Evolutionary conservation across 2,329 filamentous ascomycete species (phyloP).

Genomic region (Thelonectria blattea): DNA sequence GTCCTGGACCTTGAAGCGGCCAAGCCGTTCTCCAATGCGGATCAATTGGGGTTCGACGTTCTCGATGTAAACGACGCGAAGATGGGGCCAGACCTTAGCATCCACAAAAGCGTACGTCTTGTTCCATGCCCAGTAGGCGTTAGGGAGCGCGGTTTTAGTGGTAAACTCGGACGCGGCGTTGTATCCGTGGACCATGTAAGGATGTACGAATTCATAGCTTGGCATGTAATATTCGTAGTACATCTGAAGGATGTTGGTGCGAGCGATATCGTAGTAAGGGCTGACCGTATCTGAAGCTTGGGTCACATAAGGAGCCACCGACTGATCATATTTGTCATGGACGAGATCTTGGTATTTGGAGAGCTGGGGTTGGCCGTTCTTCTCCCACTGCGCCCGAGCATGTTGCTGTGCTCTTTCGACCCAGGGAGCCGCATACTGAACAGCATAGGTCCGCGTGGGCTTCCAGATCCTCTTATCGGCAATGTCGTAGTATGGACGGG

Average conservation of each 20-base stretch:
- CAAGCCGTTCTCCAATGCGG: conserved; percentile 88
- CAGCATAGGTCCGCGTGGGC: conserved; percentile 70
- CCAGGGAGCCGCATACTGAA: conserved; percentile 77
- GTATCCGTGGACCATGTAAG: conserved; percentile 76
- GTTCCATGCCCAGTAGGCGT: conserved; percentile 72
- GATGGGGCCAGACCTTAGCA: conserved; percentile 78
- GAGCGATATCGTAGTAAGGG: conserved; percentile 76
- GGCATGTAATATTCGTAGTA: conserved; percentile 79
- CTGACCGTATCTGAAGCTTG: conserved; percentile 61
- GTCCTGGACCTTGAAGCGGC: conserved; percentile 65
- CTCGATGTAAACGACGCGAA: conserved; percentile 81
- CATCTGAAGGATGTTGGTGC: conserved; percentile 67
- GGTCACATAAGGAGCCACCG: conserved; percentile 76
- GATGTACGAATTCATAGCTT: conserved; percentile 74
- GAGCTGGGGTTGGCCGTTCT: conserved; percentile 77
- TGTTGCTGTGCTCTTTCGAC: conserved; percentile 71
- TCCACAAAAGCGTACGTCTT: conserved; percentile 74
- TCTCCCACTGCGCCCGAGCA: conserved; percentile 76
- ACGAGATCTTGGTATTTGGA: conserved; percentile 66
- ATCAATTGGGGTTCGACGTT: conserved; percentile 96
- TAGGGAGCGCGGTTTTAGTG: conserved; percentile 73
- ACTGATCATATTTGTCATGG: conserved; percentile 70
- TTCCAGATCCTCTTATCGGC: conserved; percentile 69
- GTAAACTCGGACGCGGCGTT: conserved; percentile 69
- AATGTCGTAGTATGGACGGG: conserved; percentile 74